Conservation (phyloP, 371 early-diverging fungal genomes). For the Mortierella sp. region DNA sequence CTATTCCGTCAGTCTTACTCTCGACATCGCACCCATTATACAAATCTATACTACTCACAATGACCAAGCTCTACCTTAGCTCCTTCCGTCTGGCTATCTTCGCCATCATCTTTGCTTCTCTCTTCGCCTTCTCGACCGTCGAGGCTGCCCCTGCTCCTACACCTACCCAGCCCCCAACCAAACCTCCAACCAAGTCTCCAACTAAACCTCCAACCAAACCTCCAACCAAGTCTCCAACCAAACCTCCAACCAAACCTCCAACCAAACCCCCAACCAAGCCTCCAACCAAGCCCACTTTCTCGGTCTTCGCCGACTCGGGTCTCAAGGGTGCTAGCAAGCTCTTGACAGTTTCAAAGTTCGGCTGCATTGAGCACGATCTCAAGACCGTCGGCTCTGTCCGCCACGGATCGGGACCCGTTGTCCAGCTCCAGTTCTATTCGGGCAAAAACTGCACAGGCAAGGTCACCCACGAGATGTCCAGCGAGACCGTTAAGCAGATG, state of each 20-base stretch:
- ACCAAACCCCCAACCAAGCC: neutral
- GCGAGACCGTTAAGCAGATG: constrained; percentile 27
- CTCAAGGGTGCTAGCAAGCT: constrained; percentile 9
- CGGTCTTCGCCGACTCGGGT: constrained; percentile 8
- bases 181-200: neutral
- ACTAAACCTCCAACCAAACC: neutral
- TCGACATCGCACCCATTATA: neutral
- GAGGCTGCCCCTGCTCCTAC: constrained; percentile 8
- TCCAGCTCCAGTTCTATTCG: constrained; percentile 19
- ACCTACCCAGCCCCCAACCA: neutral
- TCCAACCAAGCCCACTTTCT: constrained; percentile 16
- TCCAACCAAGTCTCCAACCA: constrained; percentile 2
- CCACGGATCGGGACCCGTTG: constrained; percentile 20
- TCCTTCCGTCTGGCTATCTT: constrained; percentile 23
- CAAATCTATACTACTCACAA: constrained; percentile 2
- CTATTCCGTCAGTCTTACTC: neutral
- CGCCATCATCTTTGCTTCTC: constrained; percentile 16
- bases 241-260: neutral
- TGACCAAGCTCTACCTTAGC: constrained; percentile 27
- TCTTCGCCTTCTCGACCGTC: constrained; percentile 12
- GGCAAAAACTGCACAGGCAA: constrained; percentile 39
- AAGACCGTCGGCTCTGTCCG: constrained; percentile 25
- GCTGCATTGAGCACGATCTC: constrained; percentile 30
- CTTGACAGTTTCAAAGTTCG: constrained; percentile 4
- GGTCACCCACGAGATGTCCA: constrained; percentile 29